Evolutionary conservation across 371 early-diverging fungal species (phyloP), one percentile per base, ranked within the genome.

Genomic region (Mortierella sp.): DNA sequence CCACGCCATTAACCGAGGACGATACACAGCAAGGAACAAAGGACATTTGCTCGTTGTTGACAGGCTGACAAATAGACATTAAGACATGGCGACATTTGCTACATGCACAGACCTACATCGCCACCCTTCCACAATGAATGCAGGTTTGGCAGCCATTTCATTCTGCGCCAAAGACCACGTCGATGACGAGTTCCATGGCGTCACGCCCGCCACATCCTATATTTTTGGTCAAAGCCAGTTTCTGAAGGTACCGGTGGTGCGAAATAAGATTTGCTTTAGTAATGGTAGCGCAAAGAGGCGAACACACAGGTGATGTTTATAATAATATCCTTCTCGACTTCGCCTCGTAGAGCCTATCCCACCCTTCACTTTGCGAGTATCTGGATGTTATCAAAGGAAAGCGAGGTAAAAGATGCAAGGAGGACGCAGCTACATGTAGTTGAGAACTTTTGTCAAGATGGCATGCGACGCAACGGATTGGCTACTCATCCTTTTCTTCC

Each of bases 381-480:
- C 70, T 89, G 51, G 89, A 89, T 52, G 83, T 87, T 50, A 79
- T 85, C 51, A 84, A 85, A 58, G 89, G 87, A 50, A 87, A 87
- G 60, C 81, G 87, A 63, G 87, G 89, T 87, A 80, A 60, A 39
- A 50, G 11, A 27, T 11, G 1, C 42, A 19, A 34, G n/a, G 14
- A 6, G 11, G 30, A 41, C 3, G n/a, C n/a, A n/a, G n/a, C n/a
- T n/a, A n/a, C n/a, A n/a, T n/a, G n/a, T n/a, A n/a, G n/a, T n/a
- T n/a, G n/a, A n/a, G n/a, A n/a, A n/a, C n/a, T n/a, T n/a, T n/a
- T n/a, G n/a, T n/a, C n/a, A n/a, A n/a, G n/a, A n/a, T n/a, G n/a
- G n/a, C n/a, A n/a, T n/a, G n/a, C n/a, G n/a, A n/a, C n/a, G n/a
- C n/a, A n/a, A n/a, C n/a, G n/a, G n/a, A n/a, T n/a, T n/a, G n/a